phyloP scores from a whole-genome alignment of 2,329 filamentous ascomycete genomes.

The Colletotrichum destructivum region DNA sequence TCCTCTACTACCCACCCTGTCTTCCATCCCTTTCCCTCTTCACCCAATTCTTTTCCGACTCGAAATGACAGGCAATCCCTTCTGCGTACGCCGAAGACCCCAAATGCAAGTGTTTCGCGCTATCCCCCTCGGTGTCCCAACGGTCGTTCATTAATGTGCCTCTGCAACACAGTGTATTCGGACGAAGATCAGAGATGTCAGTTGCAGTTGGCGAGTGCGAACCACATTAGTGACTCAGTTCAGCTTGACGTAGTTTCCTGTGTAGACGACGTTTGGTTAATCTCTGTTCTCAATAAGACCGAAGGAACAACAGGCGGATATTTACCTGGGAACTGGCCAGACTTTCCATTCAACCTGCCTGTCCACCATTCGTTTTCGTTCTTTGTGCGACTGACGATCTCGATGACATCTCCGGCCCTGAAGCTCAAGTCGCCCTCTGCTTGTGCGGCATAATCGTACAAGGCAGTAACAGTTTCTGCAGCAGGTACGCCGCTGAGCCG shows the following conservation, averaged over 20 bases:
- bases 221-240: constrained; percentile 52
- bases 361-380: constrained; percentile 99
- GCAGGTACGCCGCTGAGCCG: constrained; percentile 76
- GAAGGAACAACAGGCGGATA: not conserved
- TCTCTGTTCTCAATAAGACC: constrained; percentile 1
- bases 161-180: constrained; percentile 33
- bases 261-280: constrained; percentile 45
- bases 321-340: constrained; percentile 94
- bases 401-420: constrained; percentile 88
- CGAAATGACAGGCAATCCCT: constrained; percentile 40
- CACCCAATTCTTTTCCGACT: constrained; percentile 27
- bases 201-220: constrained; percentile 6
- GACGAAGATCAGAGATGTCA: constrained; percentile 21
- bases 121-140: constrained; percentile 24
- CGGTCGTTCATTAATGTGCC: constrained; percentile 37
- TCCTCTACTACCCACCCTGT: too few relatives aligned
- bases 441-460: constrained; percentile 97
- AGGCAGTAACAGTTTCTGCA: constrained; percentile 86
- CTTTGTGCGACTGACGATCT: constrained; percentile 85
- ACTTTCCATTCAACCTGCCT: constrained; percentile 82
- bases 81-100: constrained; percentile 42
- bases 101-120: constrained; percentile 41
- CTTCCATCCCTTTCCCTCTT: not conserved
- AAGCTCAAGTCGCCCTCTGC: constrained; percentile 96
- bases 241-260: constrained; percentile 68